phyloP scores from a whole-genome alignment of 257 asterid species.

The Paulownia fortunei region DNA sequence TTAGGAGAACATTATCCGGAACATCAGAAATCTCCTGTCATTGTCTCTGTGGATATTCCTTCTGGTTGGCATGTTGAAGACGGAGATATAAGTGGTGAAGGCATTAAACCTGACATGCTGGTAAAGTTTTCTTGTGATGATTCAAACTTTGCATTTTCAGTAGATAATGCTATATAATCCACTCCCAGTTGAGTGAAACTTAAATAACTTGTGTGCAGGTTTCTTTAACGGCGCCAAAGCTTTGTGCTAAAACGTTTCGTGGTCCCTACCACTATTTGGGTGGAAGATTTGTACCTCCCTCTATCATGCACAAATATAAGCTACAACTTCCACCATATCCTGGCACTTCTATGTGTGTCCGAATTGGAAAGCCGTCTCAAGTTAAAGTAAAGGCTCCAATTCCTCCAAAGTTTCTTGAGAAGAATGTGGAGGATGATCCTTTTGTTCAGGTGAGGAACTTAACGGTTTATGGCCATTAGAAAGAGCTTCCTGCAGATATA shows the following conservation, averaged over 20 bases:
- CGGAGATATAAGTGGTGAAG: conserved; percentile 71
- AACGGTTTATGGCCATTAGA: background rate
- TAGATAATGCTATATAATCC: background rate
- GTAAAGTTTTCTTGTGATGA: conserved; percentile 35
- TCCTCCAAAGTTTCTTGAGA: conserved; percentile 65
- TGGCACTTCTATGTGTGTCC: conserved; percentile 70
- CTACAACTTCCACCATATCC: conserved; percentile 68
- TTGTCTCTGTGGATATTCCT: conserved; percentile 83
- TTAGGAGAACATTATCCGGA: conserved; percentile 38
- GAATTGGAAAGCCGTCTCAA: conserved; percentile 61
- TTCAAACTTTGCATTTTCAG: background rate
- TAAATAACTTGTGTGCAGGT: conserved; percentile 51
- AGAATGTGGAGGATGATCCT: conserved; percentile 63
- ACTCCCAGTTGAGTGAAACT: background rate
- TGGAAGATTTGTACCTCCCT: conserved; percentile 78
- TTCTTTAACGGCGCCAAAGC: conserved; percentile 76
- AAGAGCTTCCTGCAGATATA: background rate
- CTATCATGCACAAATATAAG: conserved; percentile 51
- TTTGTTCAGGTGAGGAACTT: conserved; percentile 66
- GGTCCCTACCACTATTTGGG: conserved; percentile 81
- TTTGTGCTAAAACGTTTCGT: conserved; percentile 65
- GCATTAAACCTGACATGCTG: conserved; percentile 89
- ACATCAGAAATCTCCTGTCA: conserved; percentile 48
- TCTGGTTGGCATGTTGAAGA: conserved; percentile 95
- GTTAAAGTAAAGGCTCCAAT: conserved; percentile 2